Base-by-base conservation (phyloP, 352 stramenopile species). In the Phytophthora agathidicida region DNA sequence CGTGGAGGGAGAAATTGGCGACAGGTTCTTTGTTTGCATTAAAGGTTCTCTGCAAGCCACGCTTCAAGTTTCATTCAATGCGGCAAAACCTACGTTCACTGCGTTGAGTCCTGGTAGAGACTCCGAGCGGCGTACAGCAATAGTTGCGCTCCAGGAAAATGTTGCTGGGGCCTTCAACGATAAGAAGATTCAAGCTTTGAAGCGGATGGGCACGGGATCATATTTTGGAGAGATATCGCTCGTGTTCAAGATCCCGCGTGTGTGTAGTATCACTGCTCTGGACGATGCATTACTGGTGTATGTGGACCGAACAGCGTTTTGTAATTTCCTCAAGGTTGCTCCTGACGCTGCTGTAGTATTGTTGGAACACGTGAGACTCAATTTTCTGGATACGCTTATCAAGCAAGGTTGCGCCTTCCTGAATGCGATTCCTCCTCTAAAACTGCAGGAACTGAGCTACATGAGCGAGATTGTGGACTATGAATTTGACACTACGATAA, bases 211-310 rank as follows among this genome's bases (percentile, higher is more conserved):
- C 1, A 48, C 70, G 5, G 81, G 81, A 1, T 71, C 77, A 8
- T 91, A 89, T 58, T 91, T 91, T 61, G 79, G 81, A 22, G 81
- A 91, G 35, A 91, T 88, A 55, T 88, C 79, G 41, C 64, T 91
- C 4, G 57, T 91, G 17, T 86, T 87, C 57, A 82, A 81, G 44
- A 80, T 89, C 44, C 77, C 77, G n/a, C 79, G 79, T 11, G 76
- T 88, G 30, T 83, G 75, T 13, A 88, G 68, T 38, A 80, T 91
- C 43, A 81, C 74, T 7, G 79, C 79, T n/a, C 28, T 85, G 23
- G 71, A 81, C 22, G 75, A 88, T 52, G 79, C 77, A 32, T 51
- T 91, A 13, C 66, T 91, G 13, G 74, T 91, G 24, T 89, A 83
- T 55, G 84, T 91, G 32, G 79, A 91, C 31, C 75, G 77, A 13